These are phyloP conservation scores for Lasiosphaeriaceae sp. DNA, from an alignment of 495 filamentous ascomycete species.

Conservation along the genomic window DNA sequence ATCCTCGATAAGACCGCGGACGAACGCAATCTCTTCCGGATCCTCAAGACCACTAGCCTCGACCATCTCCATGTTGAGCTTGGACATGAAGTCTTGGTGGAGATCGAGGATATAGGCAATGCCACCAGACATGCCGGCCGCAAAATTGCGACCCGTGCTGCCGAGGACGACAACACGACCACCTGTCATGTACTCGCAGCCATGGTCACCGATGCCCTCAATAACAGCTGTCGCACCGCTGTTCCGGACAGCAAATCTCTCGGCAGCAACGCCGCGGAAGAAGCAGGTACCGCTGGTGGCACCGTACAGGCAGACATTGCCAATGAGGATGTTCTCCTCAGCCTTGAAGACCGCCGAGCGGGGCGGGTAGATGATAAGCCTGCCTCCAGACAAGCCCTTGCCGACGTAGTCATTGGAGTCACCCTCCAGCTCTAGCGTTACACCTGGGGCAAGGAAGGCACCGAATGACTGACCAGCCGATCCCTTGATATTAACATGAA, in stretches of 20 bases:
- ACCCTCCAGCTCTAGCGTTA: conserved; percentile 95
- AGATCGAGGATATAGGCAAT: conserved; percentile 97
- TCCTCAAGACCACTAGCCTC: conserved; percentile 87
- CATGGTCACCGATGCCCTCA: conserved; percentile 96
- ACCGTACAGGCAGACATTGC: conserved; percentile 97
- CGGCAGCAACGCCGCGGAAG: conserved; percentile 96
- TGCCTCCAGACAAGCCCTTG: conserved; percentile 93
- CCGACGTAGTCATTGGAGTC: conserved; percentile 98
- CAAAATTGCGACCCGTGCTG: conserved; percentile 96
- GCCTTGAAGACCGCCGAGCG: conserved; percentile 92
- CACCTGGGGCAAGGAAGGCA: conserved; percentile 89
- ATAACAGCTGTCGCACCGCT: conserved; percentile 95
- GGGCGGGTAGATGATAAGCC: conserved; percentile 94
- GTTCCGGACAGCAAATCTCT: conserved; percentile 98
- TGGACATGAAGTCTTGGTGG: conserved; percentile 84
- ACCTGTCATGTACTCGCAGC: conserved; percentile 99
- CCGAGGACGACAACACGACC: conserved; percentile 89
- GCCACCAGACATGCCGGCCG: conserved; percentile 98
- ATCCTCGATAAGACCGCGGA: conserved; percentile 93
- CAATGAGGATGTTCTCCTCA: conserved; percentile 95
- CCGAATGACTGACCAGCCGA: conserved; percentile 98
- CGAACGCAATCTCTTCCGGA: conserved; percentile 85
- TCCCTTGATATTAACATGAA: conserved; percentile 97
- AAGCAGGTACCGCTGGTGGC: conserved; percentile 90
- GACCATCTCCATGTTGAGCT: conserved; percentile 99